Conservation (phyloP, 2,329 filamentous ascomycete genomes). For the Hypoxylon sp. region DNA sequence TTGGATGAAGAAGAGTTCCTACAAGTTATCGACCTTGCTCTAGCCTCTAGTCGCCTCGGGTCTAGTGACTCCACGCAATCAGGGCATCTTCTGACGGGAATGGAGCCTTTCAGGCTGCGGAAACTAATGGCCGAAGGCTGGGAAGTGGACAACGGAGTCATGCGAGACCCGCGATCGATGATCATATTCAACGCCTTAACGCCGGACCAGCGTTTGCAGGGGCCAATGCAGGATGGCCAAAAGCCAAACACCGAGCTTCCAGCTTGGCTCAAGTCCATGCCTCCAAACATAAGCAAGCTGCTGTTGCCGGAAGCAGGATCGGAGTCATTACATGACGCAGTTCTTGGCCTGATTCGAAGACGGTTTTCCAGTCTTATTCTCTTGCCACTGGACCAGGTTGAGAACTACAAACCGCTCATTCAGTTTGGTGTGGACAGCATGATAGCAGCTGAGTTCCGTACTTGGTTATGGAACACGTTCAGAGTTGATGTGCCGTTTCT, state of each 20-base stretch:
- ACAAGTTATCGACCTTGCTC: constrained; percentile 18
- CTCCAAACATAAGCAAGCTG: background rate
- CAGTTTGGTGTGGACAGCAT: too few species aligned
- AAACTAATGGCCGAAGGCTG: constrained; percentile 41
- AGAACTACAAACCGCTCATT: too few species aligned
- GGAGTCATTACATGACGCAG: too few species aligned
- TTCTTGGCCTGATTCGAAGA: too few species aligned
- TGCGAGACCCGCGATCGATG: constrained; percentile 27
- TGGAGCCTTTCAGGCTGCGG: constrained; percentile 36
- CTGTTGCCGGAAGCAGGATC: background rate
- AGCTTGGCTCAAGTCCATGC: background rate
- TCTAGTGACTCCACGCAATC: background rate
- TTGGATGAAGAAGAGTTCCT: constrained; percentile 6
- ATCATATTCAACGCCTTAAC: constrained; percentile 5
- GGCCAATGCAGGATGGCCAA: constrained; percentile 38
- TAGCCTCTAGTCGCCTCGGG: background rate
- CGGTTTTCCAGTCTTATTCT: too few species aligned
- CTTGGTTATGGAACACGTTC: too few species aligned
- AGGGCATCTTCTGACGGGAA: constrained; percentile 46
- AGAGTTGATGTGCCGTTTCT: too few species aligned
- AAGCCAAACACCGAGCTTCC: constrained; percentile 1
- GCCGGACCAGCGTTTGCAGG: constrained; percentile 21
- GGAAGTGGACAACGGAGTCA: constrained; percentile 30
- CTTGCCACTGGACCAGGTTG: too few species aligned
- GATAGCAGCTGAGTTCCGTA: too few species aligned